Conservation (phyloP, 306 rosid species). For the Lathyrus aphaca region DNA sequence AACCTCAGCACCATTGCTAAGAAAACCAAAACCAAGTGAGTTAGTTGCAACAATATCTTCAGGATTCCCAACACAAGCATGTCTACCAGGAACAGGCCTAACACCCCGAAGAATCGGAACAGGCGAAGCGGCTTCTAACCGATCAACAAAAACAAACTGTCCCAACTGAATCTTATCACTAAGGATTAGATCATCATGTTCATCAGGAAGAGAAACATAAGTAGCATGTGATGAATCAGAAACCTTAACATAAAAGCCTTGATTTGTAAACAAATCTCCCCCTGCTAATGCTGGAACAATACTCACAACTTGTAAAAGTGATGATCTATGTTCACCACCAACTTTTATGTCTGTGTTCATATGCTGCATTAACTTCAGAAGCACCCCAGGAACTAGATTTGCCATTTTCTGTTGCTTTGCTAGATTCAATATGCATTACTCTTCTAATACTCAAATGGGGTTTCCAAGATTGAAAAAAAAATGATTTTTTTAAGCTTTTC, state of each 20-base stretch:
- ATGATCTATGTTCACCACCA: conserved; percentile 92
- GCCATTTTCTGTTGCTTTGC: conserved; percentile 69
- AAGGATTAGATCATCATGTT: conserved; percentile 91
- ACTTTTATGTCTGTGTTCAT: conserved; percentile 93
- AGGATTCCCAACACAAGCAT: conserved; percentile 90
- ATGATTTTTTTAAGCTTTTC: background rate
- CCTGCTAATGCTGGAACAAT: conserved; percentile 97
- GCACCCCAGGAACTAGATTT: conserved; percentile 98
- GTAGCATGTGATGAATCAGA: conserved; percentile 98
- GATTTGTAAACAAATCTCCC: conserved; percentile 78
- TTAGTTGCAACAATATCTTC: conserved; percentile 91
- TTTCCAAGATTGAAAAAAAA: background rate
- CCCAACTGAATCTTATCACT: conserved; percentile 97
- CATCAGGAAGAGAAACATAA: conserved; percentile 90
- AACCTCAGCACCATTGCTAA: conserved; percentile 42
- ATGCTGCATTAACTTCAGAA: conserved; percentile 88
- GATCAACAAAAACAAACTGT: conserved; percentile 88
- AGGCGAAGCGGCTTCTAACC: conserved; percentile 85
- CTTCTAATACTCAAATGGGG: conserved; percentile 39
- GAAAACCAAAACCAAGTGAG: conserved; percentile 78
- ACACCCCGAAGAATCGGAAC: conserved; percentile 93
- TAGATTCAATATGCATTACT: conserved; percentile 65
- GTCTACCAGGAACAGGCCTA: conserved; percentile 92
- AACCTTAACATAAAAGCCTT: conserved; percentile 94
- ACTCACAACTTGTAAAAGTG: conserved; percentile 89